Evolutionary conservation across 345 rosid species (phyloP), one percentile per base, ranked within the genome.

Genomic region (Populus davidiana): DNA sequence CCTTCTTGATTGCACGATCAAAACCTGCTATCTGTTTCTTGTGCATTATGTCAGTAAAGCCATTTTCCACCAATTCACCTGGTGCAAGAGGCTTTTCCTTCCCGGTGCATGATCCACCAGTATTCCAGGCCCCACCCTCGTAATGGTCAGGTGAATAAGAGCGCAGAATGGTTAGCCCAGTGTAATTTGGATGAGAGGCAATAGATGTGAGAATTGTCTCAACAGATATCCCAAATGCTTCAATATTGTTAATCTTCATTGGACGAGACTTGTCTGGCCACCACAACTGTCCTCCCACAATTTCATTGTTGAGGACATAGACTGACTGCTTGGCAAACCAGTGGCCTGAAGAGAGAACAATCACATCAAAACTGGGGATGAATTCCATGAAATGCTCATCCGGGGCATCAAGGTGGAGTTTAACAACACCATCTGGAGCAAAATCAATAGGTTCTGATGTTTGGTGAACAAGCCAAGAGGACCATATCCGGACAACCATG

Each of bases 301-400:
- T 88, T 87, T 93, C 90, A 33, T 91, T 90, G 47, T 93, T 90
- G 83, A 91, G 81, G 69, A 96, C 67, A 81, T 96, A 96, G 72
- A 83, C 97, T 2, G 98, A 96, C 75, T 91, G 98, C 86, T 93
- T 96, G 69, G 97, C 97, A 76, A 93, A 96, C 98, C 99, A 96
- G 84, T 96, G 99, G 72, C 99, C 99, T 16, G 96, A 92, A 67
- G 99, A 96, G 72, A 93, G 86, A 72, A 96, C 91, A 43, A 90
- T 83, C 76, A 92, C 98, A 43, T 96, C 96, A 67, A 96, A 92
- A 0, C 65, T 77, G 17, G 90, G 90, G 75, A 93, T 81, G 70
- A 77, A 81, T 74, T 96, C 92, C 93, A 93, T 93, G 56, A 96
- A 86, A 36, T 76, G 80, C 71, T 90, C 84, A 54, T 96, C 96